Conservation (phyloP, 106 monocot species). For the Dendrobium officinale region DNA sequence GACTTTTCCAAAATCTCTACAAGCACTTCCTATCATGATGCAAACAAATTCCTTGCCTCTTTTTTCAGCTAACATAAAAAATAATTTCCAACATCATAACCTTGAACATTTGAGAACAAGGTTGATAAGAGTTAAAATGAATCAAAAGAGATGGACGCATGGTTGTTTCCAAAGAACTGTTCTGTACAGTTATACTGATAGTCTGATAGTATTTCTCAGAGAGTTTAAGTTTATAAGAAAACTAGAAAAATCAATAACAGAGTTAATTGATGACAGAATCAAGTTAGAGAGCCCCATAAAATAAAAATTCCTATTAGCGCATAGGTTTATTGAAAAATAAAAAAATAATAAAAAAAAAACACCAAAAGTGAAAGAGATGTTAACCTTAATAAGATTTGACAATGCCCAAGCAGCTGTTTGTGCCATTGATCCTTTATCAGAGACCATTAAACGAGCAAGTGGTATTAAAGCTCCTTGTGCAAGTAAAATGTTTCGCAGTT, state of each 20-base stretch:
- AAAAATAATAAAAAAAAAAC: neutral
- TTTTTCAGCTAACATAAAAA: neutral
- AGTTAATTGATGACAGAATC: neutral
- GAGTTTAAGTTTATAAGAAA: neutral
- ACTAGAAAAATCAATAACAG: neutral
- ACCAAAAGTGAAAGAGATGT: conserved; percentile 1
- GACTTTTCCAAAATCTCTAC: too few relatives aligned
- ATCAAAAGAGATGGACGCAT: neutral
- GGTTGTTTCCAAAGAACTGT: neutral
- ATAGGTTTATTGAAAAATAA: neutral
- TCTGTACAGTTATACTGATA: neutral
- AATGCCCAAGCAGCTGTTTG: conserved; percentile 91
- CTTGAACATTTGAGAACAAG: neutral
- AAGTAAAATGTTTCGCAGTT: conserved; percentile 73
- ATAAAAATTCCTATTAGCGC: neutral
- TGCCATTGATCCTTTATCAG: conserved; percentile 72
- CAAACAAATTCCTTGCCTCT: neutral
- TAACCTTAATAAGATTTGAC: conserved; percentile 97
- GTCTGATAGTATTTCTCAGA: neutral
- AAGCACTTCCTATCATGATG: neutral
- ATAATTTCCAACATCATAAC: neutral
- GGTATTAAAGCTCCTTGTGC: conserved; percentile 83
- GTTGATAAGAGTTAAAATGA: neutral
- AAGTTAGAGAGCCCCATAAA: neutral
- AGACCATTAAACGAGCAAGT: conserved; percentile 76